Conservation (phyloP, 1,284 basidiomycete genomes). For the Phellopilus nigrolimitatus region DNA sequence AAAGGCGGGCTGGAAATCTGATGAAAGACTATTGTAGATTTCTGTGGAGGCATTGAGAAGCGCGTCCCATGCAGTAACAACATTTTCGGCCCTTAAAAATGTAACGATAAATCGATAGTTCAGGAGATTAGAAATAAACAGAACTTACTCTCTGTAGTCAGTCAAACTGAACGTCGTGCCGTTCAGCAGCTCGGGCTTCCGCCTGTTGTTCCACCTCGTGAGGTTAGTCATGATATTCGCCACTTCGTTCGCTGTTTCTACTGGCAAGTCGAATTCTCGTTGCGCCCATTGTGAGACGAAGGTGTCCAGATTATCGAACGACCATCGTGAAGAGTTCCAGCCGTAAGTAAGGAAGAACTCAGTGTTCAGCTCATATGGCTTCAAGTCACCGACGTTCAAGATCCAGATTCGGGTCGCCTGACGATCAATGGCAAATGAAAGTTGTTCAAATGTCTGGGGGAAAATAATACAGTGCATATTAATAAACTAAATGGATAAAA, state of each 20-base stretch:
- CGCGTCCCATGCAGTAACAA: no score
- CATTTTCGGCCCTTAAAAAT: conserved; percentile 49
- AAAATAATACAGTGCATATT: conserved; percentile 20
- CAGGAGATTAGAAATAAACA: conserved; percentile 6
- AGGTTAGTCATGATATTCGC: conserved; percentile 52
- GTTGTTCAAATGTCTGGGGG: conserved; percentile 50
- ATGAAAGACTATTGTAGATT: no score
- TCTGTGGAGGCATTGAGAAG: no score
- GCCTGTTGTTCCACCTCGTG: conserved; percentile 62
- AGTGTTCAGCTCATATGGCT: conserved; percentile 65
- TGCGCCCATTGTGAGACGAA: conserved; percentile 58
- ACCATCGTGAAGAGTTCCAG: conserved; percentile 54
- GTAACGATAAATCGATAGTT: neutral
- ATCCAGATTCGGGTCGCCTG: conserved; percentile 57
- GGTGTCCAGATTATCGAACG: conserved; percentile 43
- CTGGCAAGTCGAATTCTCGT: conserved; percentile 55
- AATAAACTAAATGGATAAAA: neutral
- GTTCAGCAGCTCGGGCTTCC: conserved; percentile 63
- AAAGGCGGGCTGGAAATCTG: no score
- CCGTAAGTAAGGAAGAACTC: conserved; percentile 66
- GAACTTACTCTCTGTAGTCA: conserved; percentile 62
- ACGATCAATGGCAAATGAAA: conserved; percentile 54
- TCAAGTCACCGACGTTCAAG: conserved; percentile 65
- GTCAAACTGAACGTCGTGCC: conserved; percentile 56
- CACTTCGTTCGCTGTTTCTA: conserved; percentile 37